phyloP scores from a whole-genome alignment of 2,329 filamentous ascomycete genomes.

The Paraphoma chrysanthemicola region DNA sequence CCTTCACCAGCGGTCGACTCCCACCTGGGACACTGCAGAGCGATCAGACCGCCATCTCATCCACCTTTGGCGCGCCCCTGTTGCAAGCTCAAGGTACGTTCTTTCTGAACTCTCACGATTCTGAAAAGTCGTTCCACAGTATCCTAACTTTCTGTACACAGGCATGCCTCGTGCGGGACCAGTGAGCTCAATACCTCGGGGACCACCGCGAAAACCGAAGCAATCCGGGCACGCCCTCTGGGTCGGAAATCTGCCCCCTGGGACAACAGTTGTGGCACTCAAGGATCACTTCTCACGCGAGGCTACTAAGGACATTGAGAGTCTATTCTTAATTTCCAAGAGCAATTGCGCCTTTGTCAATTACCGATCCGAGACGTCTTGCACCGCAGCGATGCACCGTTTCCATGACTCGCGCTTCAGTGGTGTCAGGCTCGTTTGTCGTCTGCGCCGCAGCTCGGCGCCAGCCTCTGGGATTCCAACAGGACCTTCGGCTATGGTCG shows the following conservation, averaged over 20 bases:
- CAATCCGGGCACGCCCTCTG: slow-evolving; percentile 87
- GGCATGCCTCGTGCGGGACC: slow-evolving; percentile 29
- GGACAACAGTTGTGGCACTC: slow-evolving; percentile 80
- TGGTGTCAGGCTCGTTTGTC: slow-evolving; percentile 83
- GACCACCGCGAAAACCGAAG: slow-evolving; percentile 71
- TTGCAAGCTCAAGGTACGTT: slow-evolving; percentile 29
- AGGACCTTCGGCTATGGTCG: slow-evolving; percentile 59
- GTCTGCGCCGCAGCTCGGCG: slow-evolving; percentile 69
- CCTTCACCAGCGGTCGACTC: slow-evolving; percentile 22
- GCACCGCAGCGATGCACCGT: slow-evolving; percentile 76
- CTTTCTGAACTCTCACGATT: too few relatives aligned
- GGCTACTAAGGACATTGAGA: slow-evolving; percentile 77
- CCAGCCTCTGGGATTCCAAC: slow-evolving; percentile 58
- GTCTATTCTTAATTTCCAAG: slow-evolving; percentile 92
- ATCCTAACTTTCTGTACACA: slow-evolving; percentile 6
- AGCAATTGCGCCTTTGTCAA: slow-evolving; percentile 98
- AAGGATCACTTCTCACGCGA: slow-evolving; percentile 89
- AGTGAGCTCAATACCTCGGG: slow-evolving; percentile 57
- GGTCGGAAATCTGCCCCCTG: slow-evolving; percentile 92
- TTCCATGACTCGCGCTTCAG: slow-evolving; percentile 93
- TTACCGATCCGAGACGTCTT: slow-evolving; percentile 81
- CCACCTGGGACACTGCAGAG: slow-evolving; percentile 15
- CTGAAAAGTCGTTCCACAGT: background rate
- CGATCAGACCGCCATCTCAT: slow-evolving; percentile 22
- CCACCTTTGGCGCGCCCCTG: slow-evolving; percentile 24